phyloP scores from a whole-genome alignment of 1,139 yeast species.

The Saccharomycopsis hybrid region DNA sequence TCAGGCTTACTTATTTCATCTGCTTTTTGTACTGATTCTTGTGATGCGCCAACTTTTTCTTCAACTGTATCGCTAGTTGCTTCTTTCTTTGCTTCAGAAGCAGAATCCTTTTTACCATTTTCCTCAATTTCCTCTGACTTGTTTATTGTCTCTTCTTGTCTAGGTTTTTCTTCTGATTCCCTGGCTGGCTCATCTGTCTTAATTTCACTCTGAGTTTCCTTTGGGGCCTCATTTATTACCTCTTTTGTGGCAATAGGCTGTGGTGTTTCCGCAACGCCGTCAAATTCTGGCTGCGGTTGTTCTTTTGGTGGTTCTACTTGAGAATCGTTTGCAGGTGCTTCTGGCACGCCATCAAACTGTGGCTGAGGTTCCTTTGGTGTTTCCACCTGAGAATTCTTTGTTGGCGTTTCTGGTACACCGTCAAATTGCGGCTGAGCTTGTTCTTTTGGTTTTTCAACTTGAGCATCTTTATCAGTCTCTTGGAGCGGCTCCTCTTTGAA shows the following conservation, averaged over 20 bases:
- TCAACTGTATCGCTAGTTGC: conserved; percentile 10
- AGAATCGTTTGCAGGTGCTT: too few relatives aligned
- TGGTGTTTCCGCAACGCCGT: too few relatives aligned
- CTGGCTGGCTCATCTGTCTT: neutral
- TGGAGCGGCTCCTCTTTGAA: neutral
- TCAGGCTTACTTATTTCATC: conserved; percentile 21
- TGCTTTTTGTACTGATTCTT: conserved; percentile 21
- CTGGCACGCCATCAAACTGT: too few relatives aligned
- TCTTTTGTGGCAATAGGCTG: too few relatives aligned
- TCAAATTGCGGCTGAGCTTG: too few relatives aligned
- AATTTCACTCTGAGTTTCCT: conserved; percentile 1
- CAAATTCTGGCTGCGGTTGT: too few relatives aligned
- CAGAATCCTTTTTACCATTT: conserved; percentile 2
- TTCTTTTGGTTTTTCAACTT: too few relatives aligned
- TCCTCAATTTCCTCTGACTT: conserved; percentile 2
- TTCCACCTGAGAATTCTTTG: too few relatives aligned
- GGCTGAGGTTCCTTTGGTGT: too few relatives aligned
- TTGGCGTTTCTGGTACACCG: too few relatives aligned
- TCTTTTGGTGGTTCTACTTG: too few relatives aligned
- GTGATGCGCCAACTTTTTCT: conserved; percentile 21
- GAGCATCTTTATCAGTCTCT: too few relatives aligned
- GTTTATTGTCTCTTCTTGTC: conserved; percentile 1
- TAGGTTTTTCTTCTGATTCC: conserved; percentile 1
- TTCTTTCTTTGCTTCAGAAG: conserved; percentile 7
- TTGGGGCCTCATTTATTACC: neutral